Conservation (phyloP, 306 rosid genomes). For the Macrotyloma uniflorum region DNA sequence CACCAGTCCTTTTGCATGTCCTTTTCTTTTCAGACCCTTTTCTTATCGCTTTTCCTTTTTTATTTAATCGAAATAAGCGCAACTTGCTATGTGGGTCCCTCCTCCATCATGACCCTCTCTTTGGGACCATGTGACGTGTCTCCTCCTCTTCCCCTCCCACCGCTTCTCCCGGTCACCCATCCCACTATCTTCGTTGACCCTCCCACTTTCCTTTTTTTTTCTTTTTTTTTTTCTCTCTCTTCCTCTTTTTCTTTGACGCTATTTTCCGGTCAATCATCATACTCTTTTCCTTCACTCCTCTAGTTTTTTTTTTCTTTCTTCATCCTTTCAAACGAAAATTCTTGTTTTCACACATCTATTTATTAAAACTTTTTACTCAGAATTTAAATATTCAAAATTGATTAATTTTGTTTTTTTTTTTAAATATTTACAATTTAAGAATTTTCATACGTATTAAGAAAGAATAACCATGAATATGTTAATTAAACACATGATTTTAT, state of each 20-base stretch:
- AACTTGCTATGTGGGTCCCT: conserved; percentile 45
- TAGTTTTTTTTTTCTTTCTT: too few species aligned
- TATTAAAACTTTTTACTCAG: too few species aligned
- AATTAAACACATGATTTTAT: too few species aligned
- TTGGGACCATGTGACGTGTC: conserved; percentile 52
- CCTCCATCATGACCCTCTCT: not conserved
- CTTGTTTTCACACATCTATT: too few species aligned
- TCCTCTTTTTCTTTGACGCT: not conserved
- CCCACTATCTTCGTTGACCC: not conserved
- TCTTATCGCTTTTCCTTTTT: not conserved
- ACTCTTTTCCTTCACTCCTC: not conserved
- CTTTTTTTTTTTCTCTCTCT: too few species aligned
- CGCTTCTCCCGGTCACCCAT: conserved; percentile 23
- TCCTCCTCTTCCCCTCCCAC: not conserved
- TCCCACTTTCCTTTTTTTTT: accelerated
- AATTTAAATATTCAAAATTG: too few species aligned
- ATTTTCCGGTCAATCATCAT: not conserved
- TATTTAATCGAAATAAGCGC: conserved; percentile 21
- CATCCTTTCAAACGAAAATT: too few species aligned
- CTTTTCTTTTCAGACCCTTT: not conserved
- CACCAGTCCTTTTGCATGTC: conserved; percentile 27
- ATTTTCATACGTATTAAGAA: too few species aligned
- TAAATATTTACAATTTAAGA: too few species aligned
- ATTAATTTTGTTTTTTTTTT: too few species aligned
- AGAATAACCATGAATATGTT: too few species aligned